Percentiles rank a stretch among this genome's conserved stretches.
These are phyloP conservation scores for Cryptosporidium parvum DNA, from an alignment of 169 alveolate species.

Conservation along the genomic window DNA sequence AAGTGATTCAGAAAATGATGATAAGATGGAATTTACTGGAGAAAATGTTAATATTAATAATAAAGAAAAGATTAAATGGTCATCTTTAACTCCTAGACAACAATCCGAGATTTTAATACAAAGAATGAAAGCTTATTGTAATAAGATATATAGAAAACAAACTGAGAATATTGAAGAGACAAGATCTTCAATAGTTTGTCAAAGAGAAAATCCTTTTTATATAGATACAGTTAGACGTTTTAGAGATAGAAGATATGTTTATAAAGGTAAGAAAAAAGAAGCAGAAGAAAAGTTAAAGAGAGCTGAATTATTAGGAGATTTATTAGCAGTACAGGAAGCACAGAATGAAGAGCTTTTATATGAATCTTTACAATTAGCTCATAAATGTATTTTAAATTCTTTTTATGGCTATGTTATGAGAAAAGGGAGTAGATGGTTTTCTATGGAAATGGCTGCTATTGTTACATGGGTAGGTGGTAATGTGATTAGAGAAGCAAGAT, in stretches of 20 bases:
- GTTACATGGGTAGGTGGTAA: constrained; percentile 97
- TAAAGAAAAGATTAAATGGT: constrained; percentile 76
- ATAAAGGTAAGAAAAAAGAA: constrained; percentile 89
- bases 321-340: constrained; percentile 88
- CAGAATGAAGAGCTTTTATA: constrained; percentile 90
- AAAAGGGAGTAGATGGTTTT: constrained; percentile 99
- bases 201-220: constrained; percentile 98
- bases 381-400: constrained; percentile 98
- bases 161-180: constrained; percentile 82
- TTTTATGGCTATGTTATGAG: constrained; percentile 99
- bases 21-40: background rate
- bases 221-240: constrained; percentile 95
- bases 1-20: constrained; percentile 30
- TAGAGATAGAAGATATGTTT: constrained; percentile 97
- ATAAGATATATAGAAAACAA: constrained; percentile 86
- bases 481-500: constrained; percentile 91
- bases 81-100: constrained; percentile 86
- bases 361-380: constrained; percentile 98
- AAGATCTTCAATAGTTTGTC: constrained; percentile 93
- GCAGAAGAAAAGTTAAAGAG: constrained; percentile 86
- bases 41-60: background rate
- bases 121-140: constrained; percentile 91
- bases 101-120: constrained; percentile 87
- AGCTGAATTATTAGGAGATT: constrained; percentile 83
- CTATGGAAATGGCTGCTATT: constrained; percentile 99